These are phyloP conservation scores for Trichoderma citrinoviride DNA, from an alignment of 2,329 filamentous ascomycete genomes.

Conservation along the genomic window DNA sequence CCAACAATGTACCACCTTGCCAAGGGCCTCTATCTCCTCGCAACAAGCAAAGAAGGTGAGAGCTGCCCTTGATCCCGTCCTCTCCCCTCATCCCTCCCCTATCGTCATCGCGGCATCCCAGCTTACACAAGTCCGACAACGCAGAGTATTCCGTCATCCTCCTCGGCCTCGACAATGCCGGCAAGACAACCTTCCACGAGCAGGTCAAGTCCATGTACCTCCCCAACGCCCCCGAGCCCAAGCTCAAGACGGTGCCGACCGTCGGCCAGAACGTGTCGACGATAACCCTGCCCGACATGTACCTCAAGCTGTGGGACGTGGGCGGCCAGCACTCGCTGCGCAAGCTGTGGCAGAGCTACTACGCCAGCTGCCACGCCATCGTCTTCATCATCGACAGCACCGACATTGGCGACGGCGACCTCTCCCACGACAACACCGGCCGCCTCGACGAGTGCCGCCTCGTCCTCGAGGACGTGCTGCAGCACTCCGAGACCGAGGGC, in stretches of 20 bases:
- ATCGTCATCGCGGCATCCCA: conserved; percentile 10
- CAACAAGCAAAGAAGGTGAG: conserved; percentile 91
- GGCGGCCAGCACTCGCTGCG: conserved; percentile 88
- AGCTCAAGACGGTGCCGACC: conserved; percentile 85
- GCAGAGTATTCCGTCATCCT: conserved; percentile 95
- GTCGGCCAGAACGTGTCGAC: conserved; percentile 96
- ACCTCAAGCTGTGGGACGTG: conserved; percentile 98
- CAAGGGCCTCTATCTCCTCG: conserved; percentile 91
- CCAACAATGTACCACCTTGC: conserved; percentile 85
- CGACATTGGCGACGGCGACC: conserved; percentile 81
- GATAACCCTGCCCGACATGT: conserved; percentile 87
- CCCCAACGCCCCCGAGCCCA: conserved; percentile 59
- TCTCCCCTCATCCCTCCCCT: neutral
- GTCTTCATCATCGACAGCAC: conserved; percentile 97
- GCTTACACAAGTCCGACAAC: neutral
- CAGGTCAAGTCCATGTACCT: conserved; percentile 90
- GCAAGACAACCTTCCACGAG: conserved; percentile 96
- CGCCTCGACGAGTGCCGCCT: conserved; percentile 83
- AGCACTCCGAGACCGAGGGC: conserved; percentile 82
- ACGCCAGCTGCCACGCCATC: conserved; percentile 89
- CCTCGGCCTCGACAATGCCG: conserved; percentile 95
- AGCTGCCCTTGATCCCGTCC: neutral
- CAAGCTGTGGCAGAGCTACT: conserved; percentile 94
- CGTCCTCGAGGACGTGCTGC: conserved; percentile 86
- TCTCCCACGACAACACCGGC: conserved; percentile 52